Evolutionary conservation across 805 yeast genomes (phyloP), one percentile per base, ranked within the genome.

Genomic region (Lipomyces sp.): DNA sequence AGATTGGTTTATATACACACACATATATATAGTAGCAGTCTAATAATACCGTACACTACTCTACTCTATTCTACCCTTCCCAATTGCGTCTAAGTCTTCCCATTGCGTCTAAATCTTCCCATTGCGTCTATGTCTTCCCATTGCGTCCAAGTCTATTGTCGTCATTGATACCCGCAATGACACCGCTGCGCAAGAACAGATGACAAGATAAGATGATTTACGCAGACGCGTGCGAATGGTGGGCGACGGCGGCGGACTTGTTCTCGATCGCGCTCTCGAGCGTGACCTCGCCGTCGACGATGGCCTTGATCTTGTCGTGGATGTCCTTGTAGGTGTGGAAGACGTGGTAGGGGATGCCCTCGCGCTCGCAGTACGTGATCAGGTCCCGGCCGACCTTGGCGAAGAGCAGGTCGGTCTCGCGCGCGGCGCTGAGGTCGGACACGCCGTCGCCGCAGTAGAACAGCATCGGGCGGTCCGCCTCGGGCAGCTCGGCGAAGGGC

Each of bases 361-460:
- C 91, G 41, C 82, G 73, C 60, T 76, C 77, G 71, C 98, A 93
- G 72, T 81, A 91, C 35, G 82, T 83, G 60, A 91, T 84, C 61
- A 93, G 77, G 66, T 93, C 98, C 63, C 84, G 81, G 43, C 97
- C 98, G 58, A 81, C 80, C 72, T 89, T 91, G 40, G 98, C 98
- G 69, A 91, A 93, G 59, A 93, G 72, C 60, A 91, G 74, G 68
- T 93, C 91, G 36, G 98, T 89, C 69, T 93, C 96, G 65, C 85
- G 83, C 22, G 98, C 97, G 22, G 98, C 98, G 51, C 88, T 80
- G 61, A 93, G 74, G 68, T 93, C 99, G 40, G 95, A 83, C 29
- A 93, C 96, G 58, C 99, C 99, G 68, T 93, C 99, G 52, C 99
- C 99, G 64, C 95, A 86, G 74, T 93, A 93, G 67, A 91, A 87